Percentiles rank a stretch among this genome's conserved stretches.
These are phyloP conservation scores for Mycena amicta DNA, from an alignment of 768 basidiomycete species.

Conservation along the genomic window DNA sequence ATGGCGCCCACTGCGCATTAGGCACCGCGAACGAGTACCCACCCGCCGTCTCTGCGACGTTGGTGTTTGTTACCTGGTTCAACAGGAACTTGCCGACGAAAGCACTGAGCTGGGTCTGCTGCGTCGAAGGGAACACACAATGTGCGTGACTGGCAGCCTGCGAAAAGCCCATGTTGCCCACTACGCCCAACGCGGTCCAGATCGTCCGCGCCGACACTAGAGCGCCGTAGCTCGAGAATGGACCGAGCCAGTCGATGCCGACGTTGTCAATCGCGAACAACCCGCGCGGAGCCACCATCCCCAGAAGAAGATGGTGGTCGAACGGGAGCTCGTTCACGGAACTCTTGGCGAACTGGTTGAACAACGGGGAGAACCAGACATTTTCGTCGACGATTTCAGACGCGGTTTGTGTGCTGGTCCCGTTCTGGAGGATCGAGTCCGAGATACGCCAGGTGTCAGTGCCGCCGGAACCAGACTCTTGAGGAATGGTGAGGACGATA, in stretches of 20 bases:
- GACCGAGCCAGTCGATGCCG: constrained; percentile 57
- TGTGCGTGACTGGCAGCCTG: constrained; percentile 58
- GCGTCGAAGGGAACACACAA: constrained; percentile 53
- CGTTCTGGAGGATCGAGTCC: constrained; percentile 45
- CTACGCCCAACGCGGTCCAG: constrained; percentile 51
- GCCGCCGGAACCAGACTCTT: constrained; percentile 65
- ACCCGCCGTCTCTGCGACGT: constrained; percentile 47
- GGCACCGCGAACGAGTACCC: constrained; percentile 25
- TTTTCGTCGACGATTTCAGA: constrained; percentile 62
- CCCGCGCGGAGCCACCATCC: constrained; percentile 56
- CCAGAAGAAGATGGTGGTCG: constrained; percentile 62
- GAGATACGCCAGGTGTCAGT: constrained; percentile 64
- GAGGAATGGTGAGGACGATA: constrained; percentile 61
- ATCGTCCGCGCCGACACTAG: constrained; percentile 52
- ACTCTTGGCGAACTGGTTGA: constrained; percentile 47
- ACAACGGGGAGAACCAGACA: constrained; percentile 60
- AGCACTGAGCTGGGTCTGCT: constrained; percentile 49
- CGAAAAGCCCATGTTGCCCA: constrained; percentile 52
- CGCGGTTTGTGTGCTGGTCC: constrained; percentile 53
- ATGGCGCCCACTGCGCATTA: constrained; percentile 22
- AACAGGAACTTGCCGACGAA: constrained; percentile 61
- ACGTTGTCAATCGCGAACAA: constrained; percentile 59
- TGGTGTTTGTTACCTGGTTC: constrained; percentile 49
- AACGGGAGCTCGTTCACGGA: constrained; percentile 50
- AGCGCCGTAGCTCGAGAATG: constrained; percentile 51